These are phyloP conservation scores for Aspergillus olivimuriae DNA, from an alignment of 495 filamentous ascomycete genomes.

Conservation along the genomic window DNA sequence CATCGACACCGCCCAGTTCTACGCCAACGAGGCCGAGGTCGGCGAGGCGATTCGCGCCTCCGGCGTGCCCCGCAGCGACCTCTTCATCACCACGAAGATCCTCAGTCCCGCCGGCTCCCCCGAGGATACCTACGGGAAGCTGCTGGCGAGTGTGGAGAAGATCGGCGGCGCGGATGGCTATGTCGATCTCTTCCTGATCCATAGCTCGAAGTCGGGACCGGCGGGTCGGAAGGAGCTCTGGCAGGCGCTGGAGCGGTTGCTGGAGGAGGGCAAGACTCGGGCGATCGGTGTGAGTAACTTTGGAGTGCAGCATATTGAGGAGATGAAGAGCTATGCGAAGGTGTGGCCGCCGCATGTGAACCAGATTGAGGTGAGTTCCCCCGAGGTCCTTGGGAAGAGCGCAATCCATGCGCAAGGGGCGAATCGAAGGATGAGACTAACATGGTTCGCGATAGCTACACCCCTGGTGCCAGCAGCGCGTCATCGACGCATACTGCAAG, in stretches of 20 bases:
- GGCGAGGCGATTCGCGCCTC: slow-evolving; percentile 54
- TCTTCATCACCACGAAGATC: slow-evolving; percentile 68
- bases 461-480: slow-evolving; percentile 60
- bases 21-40: slow-evolving; percentile 61
- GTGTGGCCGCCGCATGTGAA: slow-evolving; percentile 63
- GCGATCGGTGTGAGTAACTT: slow-evolving; percentile 69
- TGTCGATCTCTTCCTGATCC: slow-evolving; percentile 66
- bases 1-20: slow-evolving; percentile 69
- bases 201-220: slow-evolving; percentile 49
- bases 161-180: slow-evolving; percentile 56
- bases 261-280: slow-evolving; percentile 50
- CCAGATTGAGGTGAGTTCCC: slow-evolving; percentile 54
- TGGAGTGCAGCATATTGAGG: slow-evolving; percentile 54
- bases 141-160: slow-evolving; percentile 55
- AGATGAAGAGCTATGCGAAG: slow-evolving; percentile 55
- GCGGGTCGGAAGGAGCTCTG: slow-evolving; percentile 54
- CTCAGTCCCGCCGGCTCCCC: slow-evolving; percentile 46
- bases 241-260: slow-evolving; percentile 56
- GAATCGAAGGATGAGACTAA: too few species aligned
- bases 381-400: not conserved
- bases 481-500: slow-evolving; percentile 54
- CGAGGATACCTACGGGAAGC: slow-evolving; percentile 52
- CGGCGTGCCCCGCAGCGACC: slow-evolving; percentile 45
- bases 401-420: too few species aligned
- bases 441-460: slow-evolving; percentile 44